Evolutionary conservation across 768 basidiomycete species (phyloP).

Genomic region (Rhizopogon vinicolor): DNA sequence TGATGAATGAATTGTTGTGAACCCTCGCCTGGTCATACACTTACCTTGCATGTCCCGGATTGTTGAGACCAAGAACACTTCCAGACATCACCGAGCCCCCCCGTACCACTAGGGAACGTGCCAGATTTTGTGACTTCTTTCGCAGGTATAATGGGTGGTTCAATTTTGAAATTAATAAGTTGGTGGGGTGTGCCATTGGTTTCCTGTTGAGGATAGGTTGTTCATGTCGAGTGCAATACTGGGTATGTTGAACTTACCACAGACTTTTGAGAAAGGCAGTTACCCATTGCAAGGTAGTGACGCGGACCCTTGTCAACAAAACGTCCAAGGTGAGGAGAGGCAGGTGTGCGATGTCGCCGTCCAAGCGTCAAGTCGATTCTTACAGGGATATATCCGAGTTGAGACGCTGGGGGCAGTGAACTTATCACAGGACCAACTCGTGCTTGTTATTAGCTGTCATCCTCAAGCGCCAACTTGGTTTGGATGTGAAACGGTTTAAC

Average conservation of each 20-base stretch:
- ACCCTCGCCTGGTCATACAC: background rate
- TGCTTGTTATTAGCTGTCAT: too few species aligned
- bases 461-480: too few species aligned
- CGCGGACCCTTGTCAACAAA: background rate
- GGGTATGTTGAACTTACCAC: background rate
- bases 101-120: background rate
- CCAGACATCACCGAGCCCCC: constrained; percentile 7
- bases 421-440: too few species aligned
- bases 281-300: background rate
- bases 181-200: background rate
- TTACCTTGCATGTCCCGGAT: background rate
- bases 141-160: too few species aligned
- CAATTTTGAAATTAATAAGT: background rate
- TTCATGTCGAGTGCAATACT: background rate
- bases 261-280: background rate
- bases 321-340: background rate
- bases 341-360: background rate
- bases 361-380: background rate
- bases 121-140: too few species aligned
- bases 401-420: background rate
- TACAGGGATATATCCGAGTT: background rate
- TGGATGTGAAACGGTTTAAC: too few species aligned
- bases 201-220: background rate
- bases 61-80: background rate
- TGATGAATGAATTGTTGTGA: background rate